phyloP scores from a whole-genome alignment of 1,139 yeast genomes.

The Geotrichum citri-aurantii region DNA sequence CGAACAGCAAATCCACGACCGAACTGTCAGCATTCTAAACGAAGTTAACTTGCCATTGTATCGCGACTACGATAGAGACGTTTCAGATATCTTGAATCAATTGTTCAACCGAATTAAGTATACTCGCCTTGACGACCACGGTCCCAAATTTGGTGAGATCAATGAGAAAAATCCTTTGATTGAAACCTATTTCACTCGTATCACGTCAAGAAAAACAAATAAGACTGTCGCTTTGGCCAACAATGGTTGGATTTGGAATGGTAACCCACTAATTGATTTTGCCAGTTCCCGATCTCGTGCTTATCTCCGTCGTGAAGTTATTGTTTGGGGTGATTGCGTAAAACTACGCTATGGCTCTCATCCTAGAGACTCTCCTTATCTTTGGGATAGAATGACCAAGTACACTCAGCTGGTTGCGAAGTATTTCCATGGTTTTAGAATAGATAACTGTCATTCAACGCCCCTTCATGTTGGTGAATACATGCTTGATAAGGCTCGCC shows the following conservation, averaged over 20 bases:
- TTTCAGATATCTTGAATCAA: conserved; percentile 57
- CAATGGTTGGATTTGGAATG: conserved; percentile 99
- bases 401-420: conserved; percentile 70
- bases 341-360: conserved; percentile 76
- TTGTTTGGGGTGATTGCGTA: conserved; percentile 97
- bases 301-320: conserved; percentile 84
- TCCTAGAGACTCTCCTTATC: conserved; percentile 76
- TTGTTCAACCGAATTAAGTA: conserved; percentile 69
- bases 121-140: conserved; percentile 68
- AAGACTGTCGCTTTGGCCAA: conserved; percentile 64
- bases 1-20: conserved; percentile 25
- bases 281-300: conserved; percentile 77
- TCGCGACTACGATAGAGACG: conserved; percentile 69
- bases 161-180: conserved; percentile 56
- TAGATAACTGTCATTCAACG: conserved; percentile 94
- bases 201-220: conserved; percentile 46
- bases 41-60: conserved; percentile 73
- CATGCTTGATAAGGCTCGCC: conserved; percentile 81
- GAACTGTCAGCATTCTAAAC: conserved; percentile 52
- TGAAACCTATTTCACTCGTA: conserved; percentile 83
- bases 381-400: conserved; percentile 84
- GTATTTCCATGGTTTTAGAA: conserved; percentile 79
- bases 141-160: conserved; percentile 68
- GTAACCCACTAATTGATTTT: conserved; percentile 87
- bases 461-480: conserved; percentile 92